Conservation (phyloP, 2,329 filamentous ascomycete species). For the Trichoderma brevicompactum region DNA sequence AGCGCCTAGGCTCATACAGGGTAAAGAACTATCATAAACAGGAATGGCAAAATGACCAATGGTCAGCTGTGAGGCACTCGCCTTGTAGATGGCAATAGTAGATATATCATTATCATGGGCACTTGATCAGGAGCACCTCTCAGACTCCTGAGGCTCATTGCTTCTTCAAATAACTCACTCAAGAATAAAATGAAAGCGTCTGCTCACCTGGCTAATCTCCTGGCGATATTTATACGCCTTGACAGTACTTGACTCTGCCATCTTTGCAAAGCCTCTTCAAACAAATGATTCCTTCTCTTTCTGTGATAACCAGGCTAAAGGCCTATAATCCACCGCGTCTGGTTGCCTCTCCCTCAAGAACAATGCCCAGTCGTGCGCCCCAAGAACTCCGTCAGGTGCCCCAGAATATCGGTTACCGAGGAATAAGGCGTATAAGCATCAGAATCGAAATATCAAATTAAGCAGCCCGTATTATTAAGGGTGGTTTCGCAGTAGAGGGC, state of each 20-base stretch:
- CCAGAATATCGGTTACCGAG: not conserved
- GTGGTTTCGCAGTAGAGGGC: no score
- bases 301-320: not conserved
- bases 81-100: not conserved
- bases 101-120: not conserved
- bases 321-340: not conserved
- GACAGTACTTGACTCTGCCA: conserved; percentile 66
- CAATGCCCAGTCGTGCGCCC: not conserved
- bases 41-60: no score
- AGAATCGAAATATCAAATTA: not conserved
- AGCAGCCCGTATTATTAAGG: not conserved
- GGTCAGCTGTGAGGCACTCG: no score
- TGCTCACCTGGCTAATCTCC: conserved; percentile 92
- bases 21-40: no score
- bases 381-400: not conserved
- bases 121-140: not conserved
- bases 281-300: conserved; percentile 6
- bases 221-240: conserved; percentile 83
- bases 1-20: no score
- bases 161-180: not conserved
- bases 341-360: not conserved
- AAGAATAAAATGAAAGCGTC: not conserved
- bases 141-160: conserved; percentile 14
- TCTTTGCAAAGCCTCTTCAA: conserved; percentile 43
- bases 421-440: not conserved